Evolutionary conservation across 345 rosid genomes (phyloP).

Genomic region (Sisymbrium altissimum): DNA sequence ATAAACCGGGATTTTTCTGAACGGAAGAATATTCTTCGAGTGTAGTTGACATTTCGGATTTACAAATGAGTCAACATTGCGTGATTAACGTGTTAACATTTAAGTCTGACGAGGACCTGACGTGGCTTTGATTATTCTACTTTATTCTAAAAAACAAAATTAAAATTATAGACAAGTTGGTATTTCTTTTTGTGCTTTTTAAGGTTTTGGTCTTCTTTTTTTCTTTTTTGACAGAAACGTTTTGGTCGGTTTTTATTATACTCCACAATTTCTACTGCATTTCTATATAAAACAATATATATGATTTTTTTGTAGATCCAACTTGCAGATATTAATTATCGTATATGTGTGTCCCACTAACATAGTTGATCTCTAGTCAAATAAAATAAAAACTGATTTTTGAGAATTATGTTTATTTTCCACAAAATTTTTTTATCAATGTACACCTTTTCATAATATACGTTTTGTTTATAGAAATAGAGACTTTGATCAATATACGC

Average conservation of each 20-base stretch:
- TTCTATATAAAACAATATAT: neutral
- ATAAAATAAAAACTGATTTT: neutral
- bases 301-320: neutral
- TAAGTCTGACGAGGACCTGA: slow-evolving; percentile 7
- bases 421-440: neutral
- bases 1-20: slow-evolving; percentile 6
- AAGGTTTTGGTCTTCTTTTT: neutral
- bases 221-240: neutral
- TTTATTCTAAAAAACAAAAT: neutral
- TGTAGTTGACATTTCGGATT: slow-evolving; percentile 12
- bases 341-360: too few relatives aligned
- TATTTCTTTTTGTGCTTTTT: neutral
- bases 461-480: neutral
- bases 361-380: neutral
- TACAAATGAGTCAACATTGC: neutral
- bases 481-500: neutral
- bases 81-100: slow-evolving; percentile 24
- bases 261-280: too few relatives aligned
- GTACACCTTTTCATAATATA: neutral
- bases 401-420: neutral
- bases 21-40: slow-evolving; percentile 2
- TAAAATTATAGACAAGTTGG: slow-evolving; percentile 3
- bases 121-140: slow-evolving; percentile 14
- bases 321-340: too few relatives aligned
- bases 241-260: neutral